Base-by-base conservation (phyloP, 1,139 yeast genomes). In the Suhomyces bolitotheri region DNA sequence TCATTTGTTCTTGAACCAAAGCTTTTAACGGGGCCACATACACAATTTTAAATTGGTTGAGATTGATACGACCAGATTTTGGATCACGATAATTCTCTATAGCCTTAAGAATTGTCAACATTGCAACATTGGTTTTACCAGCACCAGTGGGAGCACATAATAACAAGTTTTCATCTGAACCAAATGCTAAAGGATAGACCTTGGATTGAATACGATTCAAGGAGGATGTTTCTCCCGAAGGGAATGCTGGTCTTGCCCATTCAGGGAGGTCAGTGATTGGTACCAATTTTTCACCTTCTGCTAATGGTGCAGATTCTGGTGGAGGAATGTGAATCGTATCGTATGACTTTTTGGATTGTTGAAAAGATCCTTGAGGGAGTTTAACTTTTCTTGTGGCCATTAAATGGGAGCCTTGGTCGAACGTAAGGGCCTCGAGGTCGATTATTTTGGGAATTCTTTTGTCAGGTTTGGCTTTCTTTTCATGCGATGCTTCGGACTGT, bases 71-170 rank as follows among this genome's bases (percentile, higher is more conserved):
- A 0, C 82, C 83, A 11, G 73, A 64, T 0, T 57, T 58, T 9
- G 58, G 54, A 34, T 71, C 61, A 47, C 83, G 66, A 53, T 64
- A 76, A 33, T 82, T 75, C 0, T 76, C 67, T 17, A 89, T 59
- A 0, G 86, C 67, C 36, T 83, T 70, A 15, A 90, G 64, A 5
- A 87, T 74, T 0, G 96, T 68, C 38, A 92, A 63, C 78, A 92
- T 73, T 0, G 98, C 98, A 22, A 90, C 95, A 58, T 92, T 92
- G 10, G 98, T 92, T 57, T 92, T 92, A 65, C 98, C 98, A 3
- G 97, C 97, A 62, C 98, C 98, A 0, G 98, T 92, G 3, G 98
- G 98, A 0, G 98, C 97, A 73, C 97, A 90, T 47, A 92, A 66
- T 14, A 92, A 65, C 31, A 92, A 56, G 49, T 90, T 92, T 12